Conservation (phyloP, 176 grass and related monocot species). For the Oryza officinalis region DNA sequence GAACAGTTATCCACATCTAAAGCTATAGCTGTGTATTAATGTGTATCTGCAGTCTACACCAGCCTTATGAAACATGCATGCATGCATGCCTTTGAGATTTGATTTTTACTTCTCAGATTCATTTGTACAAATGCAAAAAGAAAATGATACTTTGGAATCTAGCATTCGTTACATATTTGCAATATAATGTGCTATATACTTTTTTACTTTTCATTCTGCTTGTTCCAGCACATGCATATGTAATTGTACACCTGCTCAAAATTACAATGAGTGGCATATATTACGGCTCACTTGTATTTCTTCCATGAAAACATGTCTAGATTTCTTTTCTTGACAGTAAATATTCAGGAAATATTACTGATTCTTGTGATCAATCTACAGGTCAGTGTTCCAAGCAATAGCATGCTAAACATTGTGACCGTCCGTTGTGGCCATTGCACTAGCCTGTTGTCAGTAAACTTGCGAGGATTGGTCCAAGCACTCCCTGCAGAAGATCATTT, state of each 20-base stretch:
- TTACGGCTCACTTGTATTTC: neutral
- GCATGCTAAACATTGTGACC: conserved; percentile 62
- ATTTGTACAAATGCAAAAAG: neutral
- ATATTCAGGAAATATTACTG: neutral
- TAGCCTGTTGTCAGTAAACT: conserved; percentile 68
- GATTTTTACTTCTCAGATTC: neutral
- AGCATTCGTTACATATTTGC: neutral
- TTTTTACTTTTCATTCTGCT: neutral
- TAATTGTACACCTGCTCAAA: neutral
- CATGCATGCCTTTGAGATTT: neutral
- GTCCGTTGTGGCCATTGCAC: conserved; percentile 74
- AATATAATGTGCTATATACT: neutral
- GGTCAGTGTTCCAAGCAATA: conserved; percentile 68
- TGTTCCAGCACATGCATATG: neutral
- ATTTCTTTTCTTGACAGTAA: neutral
- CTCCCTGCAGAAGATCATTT: conserved; percentile 46
- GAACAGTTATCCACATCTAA: conserved; percentile 32
- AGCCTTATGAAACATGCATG: conserved; percentile 23
- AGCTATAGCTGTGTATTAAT: conserved; percentile 9
- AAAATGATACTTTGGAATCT: neutral
- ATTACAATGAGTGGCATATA: neutral
- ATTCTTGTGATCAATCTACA: conserved; percentile 20
- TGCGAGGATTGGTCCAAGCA: conserved; percentile 50
- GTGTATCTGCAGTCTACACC: conserved; percentile 12
- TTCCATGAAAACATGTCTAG: neutral